Evolutionary conservation across 2,329 filamentous ascomycete genomes (phyloP), one percentile per base, ranked within the genome.

Genomic region (Clonostachys rosea): DNA sequence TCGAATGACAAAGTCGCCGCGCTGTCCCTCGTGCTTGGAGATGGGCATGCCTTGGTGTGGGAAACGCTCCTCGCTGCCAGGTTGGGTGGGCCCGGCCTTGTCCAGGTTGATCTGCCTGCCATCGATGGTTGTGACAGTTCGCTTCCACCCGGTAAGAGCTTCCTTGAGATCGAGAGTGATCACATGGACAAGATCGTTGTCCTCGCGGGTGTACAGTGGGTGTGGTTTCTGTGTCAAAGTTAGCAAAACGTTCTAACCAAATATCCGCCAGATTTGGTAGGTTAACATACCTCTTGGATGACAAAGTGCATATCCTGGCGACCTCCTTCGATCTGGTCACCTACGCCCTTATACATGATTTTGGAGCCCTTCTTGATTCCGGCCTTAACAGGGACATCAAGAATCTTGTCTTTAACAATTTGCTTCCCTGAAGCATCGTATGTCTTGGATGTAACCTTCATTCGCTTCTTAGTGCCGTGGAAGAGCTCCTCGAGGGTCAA

Each of bases 281-380:
- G 16, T 40, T 34, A 10, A 17, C 47, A 75, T 81, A 91, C 90
- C 86, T 96, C 92, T 67, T 91, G 87, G 18, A 99, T 81, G 49
- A 99, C 86, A 59, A 99, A 95, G 65, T 96, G 91, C 45, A 99
- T 69, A 67, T 99, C 94, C 66, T 99, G 94, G 49, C 91, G 89
- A 13, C 92, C 92, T 40, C 94, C 94, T 62, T 97, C 94, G 51
- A 96, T 91, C 65, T 97, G 91, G 67, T 99, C 94, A 11, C 94
- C 94, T n/a, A 99, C 91, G 40, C 92, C 91, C 61, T 88, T 89
- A 64, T 96, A 99, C 70, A 96, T 96, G 69, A 99, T 96, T 77
- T 97, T 99, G 61, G 89, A 95, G 33, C 94, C 94, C 58, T 95
- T 91, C 72, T 97, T 96, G 68, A 97, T 72, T 49, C 94, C 94